Conservation (phyloP, 257 asterid genomes). For the Nicotiana sylvestris region DNA sequence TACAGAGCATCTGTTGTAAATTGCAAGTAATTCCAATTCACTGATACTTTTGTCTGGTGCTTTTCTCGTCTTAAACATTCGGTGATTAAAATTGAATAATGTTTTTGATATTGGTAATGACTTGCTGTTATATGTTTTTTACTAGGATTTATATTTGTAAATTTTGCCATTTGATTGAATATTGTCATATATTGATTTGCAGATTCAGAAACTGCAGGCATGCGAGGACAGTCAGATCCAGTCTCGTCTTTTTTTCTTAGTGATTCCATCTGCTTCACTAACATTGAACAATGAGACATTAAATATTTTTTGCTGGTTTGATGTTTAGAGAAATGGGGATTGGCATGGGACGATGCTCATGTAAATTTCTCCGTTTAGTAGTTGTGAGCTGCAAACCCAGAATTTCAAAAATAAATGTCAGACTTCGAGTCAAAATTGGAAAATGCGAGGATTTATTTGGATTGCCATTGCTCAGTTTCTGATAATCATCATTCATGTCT, state of each 20-base stretch:
- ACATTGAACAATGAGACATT: background rate
- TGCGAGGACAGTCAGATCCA: background rate
- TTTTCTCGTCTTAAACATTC: background rate
- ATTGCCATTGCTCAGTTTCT: background rate
- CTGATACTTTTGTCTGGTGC: background rate
- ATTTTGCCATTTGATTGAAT: background rate
- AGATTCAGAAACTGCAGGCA: background rate
- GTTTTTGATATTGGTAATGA: background rate
- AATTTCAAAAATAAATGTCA: slow-evolving; percentile 6
- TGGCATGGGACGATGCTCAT: background rate
- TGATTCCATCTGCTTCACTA: background rate
- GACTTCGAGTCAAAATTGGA: background rate
- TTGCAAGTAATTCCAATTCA: background rate
- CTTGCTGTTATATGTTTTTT: background rate
- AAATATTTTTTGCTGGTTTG: background rate
- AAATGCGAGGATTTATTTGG: background rate
- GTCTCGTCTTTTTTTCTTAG: background rate
- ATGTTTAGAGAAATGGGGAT: background rate
- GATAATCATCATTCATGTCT: background rate
- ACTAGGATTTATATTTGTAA: background rate
- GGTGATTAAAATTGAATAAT: background rate
- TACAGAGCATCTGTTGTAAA: background rate
- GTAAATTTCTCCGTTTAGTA: background rate
- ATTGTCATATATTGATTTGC: background rate
- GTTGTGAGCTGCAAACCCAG: background rate